Evolutionary conservation across 441 rosid genomes (phyloP), one percentile per base, ranked within the genome.

Genomic region (Heliophila coronopifolia): DNA sequence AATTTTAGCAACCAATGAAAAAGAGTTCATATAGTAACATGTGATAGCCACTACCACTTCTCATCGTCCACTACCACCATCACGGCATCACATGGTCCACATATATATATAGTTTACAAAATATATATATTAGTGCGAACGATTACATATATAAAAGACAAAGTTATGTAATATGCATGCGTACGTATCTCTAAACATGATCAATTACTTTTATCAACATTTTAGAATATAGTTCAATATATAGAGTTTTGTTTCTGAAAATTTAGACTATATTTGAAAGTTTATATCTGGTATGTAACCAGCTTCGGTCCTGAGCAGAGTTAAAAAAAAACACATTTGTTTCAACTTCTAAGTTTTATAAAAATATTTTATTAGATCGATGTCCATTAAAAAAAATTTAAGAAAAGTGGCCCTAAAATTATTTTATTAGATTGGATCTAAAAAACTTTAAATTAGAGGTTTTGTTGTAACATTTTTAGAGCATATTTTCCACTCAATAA

Each of bases 11-110:
- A 49, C 27, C 42, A 40, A 15, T 49, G 31, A 16, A 59, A 50
- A 39, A 33, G 50, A 50, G 44, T 36, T 15, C 1, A 6, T 25
- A 9, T 7, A 23, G n/a, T 24, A 40, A 59, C 65, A 59, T 51
- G 46, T 61, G 59, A 27, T 18, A 26, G 33, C 47, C 59, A n/a
- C n/a, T n/a, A 51, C 40, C 4, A 41, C n/a, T 60, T 26, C 32
- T 19, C 58, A 42, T 35, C 46, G 14, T 18, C 46, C 59, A 35
- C 34, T 27, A 62, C 17, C n/a, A n/a, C n/a, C n/a, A n/a, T n/a
- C n/a, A n/a, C n/a, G n/a, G n/a, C 54, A 38, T 31, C 49, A 46
- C 61, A 54, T 45, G 55, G 50, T 62, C 67, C 49, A 46, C 61
- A n/a, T n/a, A n/a, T n/a, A 11, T 37, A 14, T 22, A 15, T 37